phyloP scores from a whole-genome alignment of 139 green algal genomes.

The Axilococcus clingmanii region DNA sequence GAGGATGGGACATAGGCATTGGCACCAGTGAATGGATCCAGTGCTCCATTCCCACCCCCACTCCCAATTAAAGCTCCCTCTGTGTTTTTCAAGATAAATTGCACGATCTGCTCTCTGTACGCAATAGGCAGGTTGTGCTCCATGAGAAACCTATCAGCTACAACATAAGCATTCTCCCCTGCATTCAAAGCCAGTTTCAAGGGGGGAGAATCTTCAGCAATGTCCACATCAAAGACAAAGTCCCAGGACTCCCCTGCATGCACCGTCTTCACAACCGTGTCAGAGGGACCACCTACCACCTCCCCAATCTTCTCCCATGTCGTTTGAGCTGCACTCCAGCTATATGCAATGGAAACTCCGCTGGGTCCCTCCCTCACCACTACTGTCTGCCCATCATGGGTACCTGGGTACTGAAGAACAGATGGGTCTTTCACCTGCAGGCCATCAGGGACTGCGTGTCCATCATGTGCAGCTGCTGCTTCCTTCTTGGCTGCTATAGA shows the following conservation, averaged over 20 bases:
- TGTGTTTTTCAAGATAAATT: slow-evolving; percentile 82
- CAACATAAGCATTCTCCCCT: slow-evolving; percentile 82
- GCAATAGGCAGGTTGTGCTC: slow-evolving; percentile 60
- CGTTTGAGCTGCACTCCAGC: slow-evolving; percentile 48
- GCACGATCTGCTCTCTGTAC: slow-evolving; percentile 78
- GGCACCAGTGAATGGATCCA: slow-evolving; percentile 28
- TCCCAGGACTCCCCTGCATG: slow-evolving; percentile 46
- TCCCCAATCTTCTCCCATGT: slow-evolving; percentile 84
- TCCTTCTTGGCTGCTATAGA: slow-evolving; percentile 9
- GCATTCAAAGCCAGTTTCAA: slow-evolving; percentile 62
- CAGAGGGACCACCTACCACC: slow-evolving; percentile 52
- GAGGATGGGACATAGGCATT: slow-evolving; percentile 8
- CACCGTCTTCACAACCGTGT: slow-evolving; percentile 3
- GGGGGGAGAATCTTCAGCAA: slow-evolving; percentile 55
- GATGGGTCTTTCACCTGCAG: slow-evolving; percentile 50
- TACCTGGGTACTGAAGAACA: slow-evolving; percentile 38
- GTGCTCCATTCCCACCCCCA: neutral
- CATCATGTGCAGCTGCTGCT: slow-evolving; percentile 5
- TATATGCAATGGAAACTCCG: slow-evolving; percentile 66
- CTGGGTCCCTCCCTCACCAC: slow-evolving; percentile 56
- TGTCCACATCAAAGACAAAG: slow-evolving; percentile 94
- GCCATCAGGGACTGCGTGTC: slow-evolving; percentile 29
- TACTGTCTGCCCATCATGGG: slow-evolving; percentile 48
- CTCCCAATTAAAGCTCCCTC: slow-evolving; percentile 1
- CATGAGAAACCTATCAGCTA: slow-evolving; percentile 78